These are phyloP conservation scores for Metschnikowia lunata DNA, from an alignment of 805 yeast species.

Conservation along the genomic window DNA sequence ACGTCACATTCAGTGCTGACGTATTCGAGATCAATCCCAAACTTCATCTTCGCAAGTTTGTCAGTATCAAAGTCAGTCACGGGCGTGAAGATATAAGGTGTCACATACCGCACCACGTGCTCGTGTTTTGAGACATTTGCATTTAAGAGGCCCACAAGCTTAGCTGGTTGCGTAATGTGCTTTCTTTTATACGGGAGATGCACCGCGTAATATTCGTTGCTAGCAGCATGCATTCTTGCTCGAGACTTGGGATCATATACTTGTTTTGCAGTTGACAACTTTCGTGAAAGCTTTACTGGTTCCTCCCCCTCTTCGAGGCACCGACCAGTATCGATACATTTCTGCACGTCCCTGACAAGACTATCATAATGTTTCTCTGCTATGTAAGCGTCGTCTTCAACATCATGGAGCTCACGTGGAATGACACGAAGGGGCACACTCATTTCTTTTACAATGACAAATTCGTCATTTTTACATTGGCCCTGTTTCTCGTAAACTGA, in stretches of 20 bases:
- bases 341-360: constrained; percentile 14
- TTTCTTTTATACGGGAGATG: constrained; percentile 21
- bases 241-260: constrained; percentile 7
- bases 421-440: constrained; percentile 22
- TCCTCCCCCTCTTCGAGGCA: constrained; percentile 8
- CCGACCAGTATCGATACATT: constrained; percentile 3
- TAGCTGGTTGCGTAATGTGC: constrained; percentile 19
- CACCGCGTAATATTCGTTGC: constrained; percentile 12
- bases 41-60: constrained; percentile 1
- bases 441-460: constrained; percentile 22
- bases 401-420: constrained; percentile 12
- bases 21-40: constrained; percentile 8
- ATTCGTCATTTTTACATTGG: constrained; percentile 17
- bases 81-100: constrained; percentile 7
- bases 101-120: constrained; percentile 13
- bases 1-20: constrained; percentile 5
- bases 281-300: constrained; percentile 1
- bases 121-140: constrained; percentile 16
- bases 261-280: constrained; percentile 16
- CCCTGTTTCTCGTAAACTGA: constrained; percentile 17
- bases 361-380: constrained; percentile 16
- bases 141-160: constrained; percentile 20
- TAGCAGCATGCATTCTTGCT: not conserved
- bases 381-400: constrained; percentile 8
- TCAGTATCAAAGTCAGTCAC: not conserved